Evolutionary conservation across 2,329 filamentous ascomycete species (phyloP).

Genomic region (Neobulgaria alba): DNA sequence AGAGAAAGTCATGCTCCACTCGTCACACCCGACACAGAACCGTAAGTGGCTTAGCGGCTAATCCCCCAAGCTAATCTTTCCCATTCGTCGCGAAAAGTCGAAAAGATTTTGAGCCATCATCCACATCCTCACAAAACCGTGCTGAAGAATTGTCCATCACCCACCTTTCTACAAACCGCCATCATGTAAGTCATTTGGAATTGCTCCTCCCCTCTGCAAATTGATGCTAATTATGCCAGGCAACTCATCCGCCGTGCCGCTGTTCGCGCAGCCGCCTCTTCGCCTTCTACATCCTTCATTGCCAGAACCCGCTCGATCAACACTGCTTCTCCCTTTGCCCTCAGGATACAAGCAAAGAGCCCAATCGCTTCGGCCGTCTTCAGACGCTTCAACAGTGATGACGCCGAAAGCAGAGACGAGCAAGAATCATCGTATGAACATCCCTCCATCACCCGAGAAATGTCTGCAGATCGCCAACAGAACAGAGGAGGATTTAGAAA

Average conservation of each 20-base stretch:
- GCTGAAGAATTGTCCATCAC: neutral
- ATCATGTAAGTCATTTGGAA: neutral
- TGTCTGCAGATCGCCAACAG: constrained; percentile 3
- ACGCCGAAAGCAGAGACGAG: constrained; percentile 13
- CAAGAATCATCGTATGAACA: constrained; percentile 4
- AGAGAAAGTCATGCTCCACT: too few relatives aligned
- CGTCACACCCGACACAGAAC: too few relatives aligned
- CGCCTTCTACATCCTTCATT: constrained; percentile 36
- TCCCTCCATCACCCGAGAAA: constrained; percentile 12
- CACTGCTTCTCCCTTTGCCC: constrained; percentile 29
- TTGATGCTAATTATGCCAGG: constrained; percentile 17
- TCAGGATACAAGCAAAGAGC: constrained; percentile 28
- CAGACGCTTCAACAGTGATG: constrained; percentile 40
- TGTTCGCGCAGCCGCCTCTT: constrained; percentile 44
- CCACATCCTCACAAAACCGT: neutral
- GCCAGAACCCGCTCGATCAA: constrained; percentile 34
- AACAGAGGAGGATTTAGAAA: neutral
- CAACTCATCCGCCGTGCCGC: constrained; percentile 44
- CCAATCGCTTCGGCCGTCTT: constrained; percentile 32
- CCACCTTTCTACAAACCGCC: constrained; percentile 1
- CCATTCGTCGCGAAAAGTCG: neutral
- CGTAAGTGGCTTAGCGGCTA: too few relatives aligned
- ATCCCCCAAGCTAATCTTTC: too few relatives aligned
- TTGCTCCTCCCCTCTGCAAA: neutral
- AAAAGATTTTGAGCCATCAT: neutral